Base-by-base conservation (phyloP, 2,329 filamentous ascomycete genomes). In the Cladosporium sp. region DNA sequence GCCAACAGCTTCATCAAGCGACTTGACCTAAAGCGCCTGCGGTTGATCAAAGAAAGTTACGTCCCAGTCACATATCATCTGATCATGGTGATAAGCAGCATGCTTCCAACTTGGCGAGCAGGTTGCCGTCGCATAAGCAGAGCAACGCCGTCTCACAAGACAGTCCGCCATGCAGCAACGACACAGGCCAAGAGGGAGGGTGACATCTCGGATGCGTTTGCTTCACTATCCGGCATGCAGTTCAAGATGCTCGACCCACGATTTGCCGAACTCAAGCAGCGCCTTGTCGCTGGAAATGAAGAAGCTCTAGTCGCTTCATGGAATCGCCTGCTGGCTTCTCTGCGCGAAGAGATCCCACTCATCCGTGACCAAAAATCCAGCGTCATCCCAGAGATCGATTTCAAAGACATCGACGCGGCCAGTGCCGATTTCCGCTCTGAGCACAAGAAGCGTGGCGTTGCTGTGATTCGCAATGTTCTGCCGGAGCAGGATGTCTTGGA, bases 401-500 rank as follows among this genome's bases (percentile, higher is more conserved):
- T 77, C 69, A 73, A 74, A 30, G 76, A 80, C 45, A 69, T 81
- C 42, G 66, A 69, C 30, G 61, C 76, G 56, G 78, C 81, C 54
- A 79, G 82, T 2, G 75, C 80, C 22, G 74, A 79, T 1, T 89
- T 89, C 69, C 78, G 76, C 55, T 75, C 75, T 50, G 81, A 83
- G 66, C 76, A 87, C 54, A 80, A 80, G 65, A 84, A 85, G 66
- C 82, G 86, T 36, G 78, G 78, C 17, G 78, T 80, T 1, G 77
- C 78, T 3, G 74, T 80, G 7, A 72, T 81, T 38, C 71, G 77
- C 42, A 74, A 76, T 34, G 78, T 80, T 1, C 66, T 81, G 0
- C 67, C 74, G 1, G 69, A 78, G 61, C 61, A 74, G 17, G 75
- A 80, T 62, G 77, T 73, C 4, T 66, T 79, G 49, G 71, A 72